phyloP scores from a whole-genome alignment of 208 protist species.

The Endotrypanum monterogeii region DNA sequence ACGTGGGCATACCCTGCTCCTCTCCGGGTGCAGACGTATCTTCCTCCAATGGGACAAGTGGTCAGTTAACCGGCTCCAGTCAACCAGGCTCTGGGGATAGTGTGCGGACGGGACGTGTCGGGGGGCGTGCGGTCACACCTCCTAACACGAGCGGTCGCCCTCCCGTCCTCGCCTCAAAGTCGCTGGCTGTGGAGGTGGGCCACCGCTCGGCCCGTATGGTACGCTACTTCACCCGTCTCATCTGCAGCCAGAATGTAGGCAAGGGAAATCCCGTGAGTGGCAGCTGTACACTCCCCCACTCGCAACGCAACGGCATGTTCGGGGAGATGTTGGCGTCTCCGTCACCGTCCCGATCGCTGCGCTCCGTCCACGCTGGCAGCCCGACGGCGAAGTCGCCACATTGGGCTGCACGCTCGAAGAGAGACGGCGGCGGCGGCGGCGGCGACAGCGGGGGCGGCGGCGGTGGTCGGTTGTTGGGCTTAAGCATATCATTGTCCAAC shows the following conservation, averaged over 20 bases:
- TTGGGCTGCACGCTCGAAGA: background rate
- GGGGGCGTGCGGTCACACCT: background rate
- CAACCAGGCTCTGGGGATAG: background rate
- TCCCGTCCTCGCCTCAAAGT: background rate
- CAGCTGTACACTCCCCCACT: background rate
- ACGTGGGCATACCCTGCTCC: background rate
- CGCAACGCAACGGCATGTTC: background rate
- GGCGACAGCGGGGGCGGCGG: too few species aligned
- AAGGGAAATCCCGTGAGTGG: background rate
- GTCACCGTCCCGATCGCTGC: slow-evolving; percentile 2
- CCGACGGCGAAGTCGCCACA: background rate
- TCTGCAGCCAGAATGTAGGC: background rate
- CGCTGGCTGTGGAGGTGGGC: slow-evolving; percentile 4
- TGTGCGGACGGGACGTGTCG: background rate
- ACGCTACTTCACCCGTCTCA: slow-evolving; percentile 23
- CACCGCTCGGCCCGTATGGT: slow-evolving; percentile 21
- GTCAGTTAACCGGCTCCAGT: too few species aligned
- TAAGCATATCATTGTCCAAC: slow-evolving; percentile 21
- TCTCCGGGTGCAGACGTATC: background rate
- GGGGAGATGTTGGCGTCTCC: background rate
- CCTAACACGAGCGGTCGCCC: background rate
- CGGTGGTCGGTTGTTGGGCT: background rate
- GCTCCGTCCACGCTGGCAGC: background rate
- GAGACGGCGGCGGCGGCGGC: background rate
- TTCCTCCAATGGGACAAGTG: background rate